Evolutionary conservation across 1,284 basidiomycete genomes (phyloP), one percentile per base, ranked within the genome.

Genomic region (Bondarzewia mesenterica): DNA sequence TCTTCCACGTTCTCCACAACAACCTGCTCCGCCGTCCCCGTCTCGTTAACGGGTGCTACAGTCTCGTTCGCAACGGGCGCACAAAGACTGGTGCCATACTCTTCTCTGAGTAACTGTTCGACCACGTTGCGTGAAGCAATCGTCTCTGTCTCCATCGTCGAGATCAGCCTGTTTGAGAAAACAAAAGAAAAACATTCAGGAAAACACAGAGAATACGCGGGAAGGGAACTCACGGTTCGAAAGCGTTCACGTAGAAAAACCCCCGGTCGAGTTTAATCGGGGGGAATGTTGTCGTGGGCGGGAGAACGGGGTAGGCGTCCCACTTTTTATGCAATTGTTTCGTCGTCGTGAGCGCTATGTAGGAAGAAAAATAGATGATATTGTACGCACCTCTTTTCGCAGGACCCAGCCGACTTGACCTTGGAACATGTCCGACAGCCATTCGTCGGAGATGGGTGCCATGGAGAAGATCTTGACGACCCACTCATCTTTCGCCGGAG

Each of bases 121-220:
- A 91, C 88, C 22, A 85, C 74, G 61, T 96, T 95, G 35, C 90
- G 80, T 0, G 89, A 80, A 0, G 89, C 75, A 36, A 96, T 68
- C 0, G 89, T 93, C 64, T 91, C 83, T 0, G 93, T 95, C 66
- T 97, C 93, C 93, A 96, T 94, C 7, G 86, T 87, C 12, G 82
- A 86, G 42, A 89, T 85, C 57, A 88, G 75, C 37, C 86, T 87
- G 52, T 10, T 14, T 20, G 18, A n/a, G 10, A 20, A 7, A 29
- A 37, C 21, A 41, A 53, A 41, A 46, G 49, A 35, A n/a, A 39
- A 52, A 49, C 45, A 37, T 23, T 46, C 21, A 23, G 21, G 16
- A 10, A 46, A 47, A 21, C 35, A 25, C 7, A 3, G 38, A 21
- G 21, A 29, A 25, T 5, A 18, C 5, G 15, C 18, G n/a, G 23